Evolutionary conservation across 306 rosid genomes (phyloP), one percentile per base, ranked within the genome.

Genomic region (Carpinus viminea): DNA sequence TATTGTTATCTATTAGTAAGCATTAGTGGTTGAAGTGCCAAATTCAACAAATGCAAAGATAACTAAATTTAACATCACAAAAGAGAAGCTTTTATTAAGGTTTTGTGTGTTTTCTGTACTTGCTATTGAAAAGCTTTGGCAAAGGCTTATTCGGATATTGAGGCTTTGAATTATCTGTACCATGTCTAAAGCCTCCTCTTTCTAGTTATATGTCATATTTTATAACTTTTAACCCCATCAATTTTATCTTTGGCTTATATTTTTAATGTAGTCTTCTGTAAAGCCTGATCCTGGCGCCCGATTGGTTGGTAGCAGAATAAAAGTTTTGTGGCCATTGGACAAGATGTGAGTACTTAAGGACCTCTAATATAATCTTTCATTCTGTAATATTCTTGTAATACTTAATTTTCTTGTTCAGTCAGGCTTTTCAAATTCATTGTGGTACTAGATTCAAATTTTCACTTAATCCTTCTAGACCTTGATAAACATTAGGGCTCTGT

Each of bases 321-420:
- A 75, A 75, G 91, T 94, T 61, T 94, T 93, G 96, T 94, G 98
- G 97, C 98, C 98, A 15, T 24, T 68, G 72, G 98, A 94, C 79
- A 86, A 74, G 74, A 68, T 0, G 98, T 94, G 82, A 89, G 97
- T 87, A 68, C 66, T 74, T 83, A 74, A 51, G 56, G 76, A 59
- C 45, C 66, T 20, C 80, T 70, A 66, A 74, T 84, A 46, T 73
- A 47, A 61, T 36, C 16, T 62, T 48, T 20, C 55, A 56, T 77
- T 65, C 73, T 79, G 8, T 69, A 65, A 34, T 81, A 10, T 16
- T 48, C 17, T 66, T 72, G 38, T 50, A 61, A 26, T 65, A 16
- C 24, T 52, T 47, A 3, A 2, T 8, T 66, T 60, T 16, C 21
- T 18, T 13, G 12, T 21, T 59, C 28, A 55, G 13, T 59, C 36